phyloP scores from a whole-genome alignment of 169 alveolate genomes.

The Cryptosporidium parvum region DNA sequence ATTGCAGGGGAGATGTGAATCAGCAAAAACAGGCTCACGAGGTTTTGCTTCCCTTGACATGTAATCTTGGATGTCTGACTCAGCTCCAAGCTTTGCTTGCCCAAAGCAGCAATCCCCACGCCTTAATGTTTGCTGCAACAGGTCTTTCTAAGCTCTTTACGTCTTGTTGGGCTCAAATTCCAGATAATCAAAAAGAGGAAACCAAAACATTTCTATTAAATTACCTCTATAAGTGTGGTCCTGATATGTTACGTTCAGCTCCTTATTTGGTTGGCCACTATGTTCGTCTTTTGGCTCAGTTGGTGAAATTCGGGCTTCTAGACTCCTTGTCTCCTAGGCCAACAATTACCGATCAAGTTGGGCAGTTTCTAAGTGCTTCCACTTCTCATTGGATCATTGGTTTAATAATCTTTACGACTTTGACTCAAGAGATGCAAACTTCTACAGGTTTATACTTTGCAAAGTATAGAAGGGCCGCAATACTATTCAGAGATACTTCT shows the following conservation, averaged over 20 bases:
- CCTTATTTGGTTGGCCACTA: conserved; percentile 90
- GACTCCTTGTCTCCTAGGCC: conserved; percentile 87
- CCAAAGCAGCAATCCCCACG: conserved; percentile 87
- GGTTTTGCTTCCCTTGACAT: conserved; percentile 90
- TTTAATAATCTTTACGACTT: conserved; percentile 89
- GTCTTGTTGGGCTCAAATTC: conserved; percentile 87
- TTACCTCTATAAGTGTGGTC: conserved; percentile 90
- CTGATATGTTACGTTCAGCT: conserved; percentile 90
- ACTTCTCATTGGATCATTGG: conserved; percentile 95
- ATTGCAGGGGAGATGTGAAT: conserved; percentile 83
- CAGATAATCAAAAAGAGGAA: conserved; percentile 89
- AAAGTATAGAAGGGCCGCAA: conserved; percentile 91
- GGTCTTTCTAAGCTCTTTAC: conserved; percentile 87
- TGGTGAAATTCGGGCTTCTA: conserved; percentile 90
- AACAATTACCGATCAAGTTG: conserved; percentile 81
- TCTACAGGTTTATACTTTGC: conserved; percentile 87
- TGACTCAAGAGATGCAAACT: conserved; percentile 89
- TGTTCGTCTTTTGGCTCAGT: conserved; percentile 88
- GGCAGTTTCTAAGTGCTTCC: conserved; percentile 87
- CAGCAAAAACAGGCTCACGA: conserved; percentile 92
- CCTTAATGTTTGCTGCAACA: conserved; percentile 87
- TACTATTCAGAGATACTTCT: conserved; percentile 92
- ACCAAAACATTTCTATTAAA: conserved; percentile 88
- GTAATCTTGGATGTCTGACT: conserved; percentile 86
- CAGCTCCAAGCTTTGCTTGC: conserved; percentile 86